Evolutionary conservation across 1,139 yeast species (phyloP), one percentile per base, ranked within the genome.

Genomic region (Taphrina pruni): DNA sequence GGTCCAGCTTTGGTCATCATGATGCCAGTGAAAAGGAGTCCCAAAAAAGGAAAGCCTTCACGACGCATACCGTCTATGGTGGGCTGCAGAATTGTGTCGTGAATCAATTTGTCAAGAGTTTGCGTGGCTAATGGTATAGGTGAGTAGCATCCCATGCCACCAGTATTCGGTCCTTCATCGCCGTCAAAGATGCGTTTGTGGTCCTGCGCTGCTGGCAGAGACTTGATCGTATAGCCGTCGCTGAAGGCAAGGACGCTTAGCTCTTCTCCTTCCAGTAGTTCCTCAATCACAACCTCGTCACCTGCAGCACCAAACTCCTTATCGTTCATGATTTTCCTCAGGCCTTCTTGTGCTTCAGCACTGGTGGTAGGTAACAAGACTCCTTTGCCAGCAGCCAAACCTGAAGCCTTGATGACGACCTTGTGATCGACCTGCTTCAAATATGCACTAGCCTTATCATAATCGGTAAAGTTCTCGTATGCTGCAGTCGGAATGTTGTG

Each of bases 141-240:
- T 4, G 98, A 96, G 77, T 95, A 95, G 20, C 99, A 96, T 73
- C 99, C 99, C 99, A 95, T 95, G 73, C 99, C 99, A 74, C 99
- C 99, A 66, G 99, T 95, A 81, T 95, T 95, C 73, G 93, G 84
- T 48, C 99, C 99, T 65, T 87, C 82, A 78, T 95, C 99, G 71
- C 93, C 94, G 76, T 95, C 92, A 70, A 96, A 96, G 75, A 89
- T 85, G 79, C 99, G 88, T 82, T 95, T 95, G 81, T 95, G 99
- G 78, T 95, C 99, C 81, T 95, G 99, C 43, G 99, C 97, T 54
- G 98, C 91, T 51, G 99, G 99, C 71, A 95, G 85, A 78, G 91
- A 94, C 78, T 87, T 86, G 77, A 88, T 88, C 12, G 96, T 87
- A 82, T 95, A 94, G 66, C 99, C 99, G 78, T 95, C 99, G 75